Evolutionary conservation across 78 protist species (phyloP).

Genomic region (slime mould (Dictyostelium discoideum)): dicty_2.7 NC_007091.3:3876001-3876500

Average conservation of each 20-base stretch:
- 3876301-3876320: constrained; percentile 25
- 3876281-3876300: constrained; percentile 5
- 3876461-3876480: constrained; percentile 46
- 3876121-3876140: constrained; percentile 21
- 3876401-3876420: constrained; percentile 25
- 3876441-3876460: constrained; percentile 24
- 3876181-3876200: neutral
- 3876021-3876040: neutral
- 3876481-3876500: constrained; percentile 64
- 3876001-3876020: neutral
- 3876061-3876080: neutral
- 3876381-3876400: constrained; percentile 23
- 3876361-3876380: constrained; percentile 29
- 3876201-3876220: constrained; percentile 6
- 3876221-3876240: constrained; percentile 7
- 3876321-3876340: constrained; percentile 53
- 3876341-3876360: constrained; percentile 33
- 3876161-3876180: constrained; percentile 22
- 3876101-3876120: neutral
- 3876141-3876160: constrained; percentile 17
- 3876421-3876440: constrained; percentile 46
- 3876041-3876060: neutral
- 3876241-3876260: constrained; percentile 11
- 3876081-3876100: neutral
- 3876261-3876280: neutral